Evolutionary conservation across 83 land plant species (phyloP).

Genomic region (Thuja plicata): DNA sequence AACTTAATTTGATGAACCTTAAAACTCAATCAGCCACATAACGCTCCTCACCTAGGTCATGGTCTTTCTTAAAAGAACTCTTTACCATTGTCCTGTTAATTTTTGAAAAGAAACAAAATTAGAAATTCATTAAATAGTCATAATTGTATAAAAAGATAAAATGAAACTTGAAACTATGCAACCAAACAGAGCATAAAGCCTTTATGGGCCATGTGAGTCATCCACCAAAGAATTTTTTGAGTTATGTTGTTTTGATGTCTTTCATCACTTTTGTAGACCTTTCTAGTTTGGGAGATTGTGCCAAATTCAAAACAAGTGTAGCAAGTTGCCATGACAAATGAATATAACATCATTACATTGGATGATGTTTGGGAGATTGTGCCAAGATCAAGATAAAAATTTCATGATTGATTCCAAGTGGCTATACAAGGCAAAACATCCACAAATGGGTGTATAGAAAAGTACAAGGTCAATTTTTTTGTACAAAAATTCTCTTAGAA

Average conservation of each 20-base stretch:
- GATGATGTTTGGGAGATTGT: neutral
- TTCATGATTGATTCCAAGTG: neutral
- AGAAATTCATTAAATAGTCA: too few relatives aligned
- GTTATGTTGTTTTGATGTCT: neutral
- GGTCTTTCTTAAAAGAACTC: conserved; percentile 45
- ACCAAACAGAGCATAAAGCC: too few relatives aligned
- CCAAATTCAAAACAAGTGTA: neutral
- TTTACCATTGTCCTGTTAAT: conserved; percentile 28
- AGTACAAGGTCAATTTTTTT: neutral
- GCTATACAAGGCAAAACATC: neutral
- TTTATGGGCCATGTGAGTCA: too few relatives aligned
- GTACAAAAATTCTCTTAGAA: neutral
- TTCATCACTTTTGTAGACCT: neutral
- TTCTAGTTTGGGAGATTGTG: neutral
- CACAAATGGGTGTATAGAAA: neutral
- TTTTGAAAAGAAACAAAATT: neutral
- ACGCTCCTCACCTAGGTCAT: conserved; percentile 21
- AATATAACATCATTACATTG: neutral
- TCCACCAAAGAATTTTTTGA: neutral
- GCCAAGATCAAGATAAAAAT: neutral
- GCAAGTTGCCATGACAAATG: neutral
- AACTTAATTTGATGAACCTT: neutral
- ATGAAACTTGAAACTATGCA: too few relatives aligned
- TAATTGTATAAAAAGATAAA: neutral
- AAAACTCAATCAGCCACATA: neutral